phyloP scores from a whole-genome alignment of 768 basidiomycete genomes.

The Mycena leptocephala region DNA sequence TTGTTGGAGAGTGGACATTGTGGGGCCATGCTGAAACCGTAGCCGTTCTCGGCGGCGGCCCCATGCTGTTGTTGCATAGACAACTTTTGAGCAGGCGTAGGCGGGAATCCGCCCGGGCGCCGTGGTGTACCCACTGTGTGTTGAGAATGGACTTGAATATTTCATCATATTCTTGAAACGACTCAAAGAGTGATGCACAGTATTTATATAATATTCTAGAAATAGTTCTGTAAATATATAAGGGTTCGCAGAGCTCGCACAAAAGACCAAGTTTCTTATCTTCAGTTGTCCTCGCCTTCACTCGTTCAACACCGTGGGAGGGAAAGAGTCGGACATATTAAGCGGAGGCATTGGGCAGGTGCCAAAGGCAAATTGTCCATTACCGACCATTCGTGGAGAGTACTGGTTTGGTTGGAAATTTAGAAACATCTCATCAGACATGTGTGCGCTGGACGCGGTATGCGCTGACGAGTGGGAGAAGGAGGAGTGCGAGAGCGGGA shows the following conservation, averaged over 20 bases:
- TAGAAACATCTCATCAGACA: constrained; percentile 66
- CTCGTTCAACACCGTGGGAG: too few species aligned
- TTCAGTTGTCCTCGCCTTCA: too few species aligned
- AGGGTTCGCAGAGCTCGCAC: too few species aligned
- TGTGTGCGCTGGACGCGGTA: too few species aligned
- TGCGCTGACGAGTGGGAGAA: too few species aligned
- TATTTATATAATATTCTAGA: too few species aligned
- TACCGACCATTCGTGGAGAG: constrained; percentile 54
- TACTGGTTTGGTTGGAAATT: constrained; percentile 53
- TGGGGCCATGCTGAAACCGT: constrained; percentile 45
- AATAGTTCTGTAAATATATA: too few species aligned
- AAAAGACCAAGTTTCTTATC: too few species aligned
- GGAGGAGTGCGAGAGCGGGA: too few species aligned
- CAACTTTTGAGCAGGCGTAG: constrained; percentile 78
- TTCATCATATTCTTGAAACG: too few species aligned
- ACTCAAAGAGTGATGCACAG: too few species aligned
- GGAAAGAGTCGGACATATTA: constrained; percentile 60
- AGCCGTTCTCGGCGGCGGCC: constrained; percentile 51
- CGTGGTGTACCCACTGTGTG: constrained; percentile 55
- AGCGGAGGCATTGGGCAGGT: constrained; percentile 67
- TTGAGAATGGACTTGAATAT: too few species aligned
- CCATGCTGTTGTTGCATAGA: constrained; percentile 71
- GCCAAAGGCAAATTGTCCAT: constrained; percentile 59
- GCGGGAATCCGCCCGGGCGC: constrained; percentile 60
- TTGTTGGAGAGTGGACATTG: constrained; percentile 52